Base-by-base conservation (phyloP, 495 filamentous ascomycete species). In the Echria macrotheca region DNA sequence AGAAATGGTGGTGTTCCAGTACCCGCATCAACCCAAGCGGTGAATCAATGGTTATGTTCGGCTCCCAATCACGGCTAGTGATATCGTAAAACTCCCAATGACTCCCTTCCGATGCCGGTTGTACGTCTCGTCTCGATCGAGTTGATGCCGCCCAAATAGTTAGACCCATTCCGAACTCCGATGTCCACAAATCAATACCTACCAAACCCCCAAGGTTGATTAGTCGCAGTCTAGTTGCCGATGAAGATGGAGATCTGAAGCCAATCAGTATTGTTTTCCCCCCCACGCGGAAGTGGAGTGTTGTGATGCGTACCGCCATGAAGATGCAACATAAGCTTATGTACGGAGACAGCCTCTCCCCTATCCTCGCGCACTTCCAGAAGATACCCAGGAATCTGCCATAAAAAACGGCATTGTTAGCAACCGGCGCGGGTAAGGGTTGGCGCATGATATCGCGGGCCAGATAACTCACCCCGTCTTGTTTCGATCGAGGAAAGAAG, bases 341-440 rank as follows among this genome's bases (percentile, higher is more conserved):
- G 65, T 98, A 97, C 35, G 93, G 94, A 59, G 90, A 96, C 46
- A 98, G 68, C 48, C 93, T 74, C 75, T 98, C 93, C 22, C 93
- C 93, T 60, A 98, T 81, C 52, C 93, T 77, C 24, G 93, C 93
- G 51, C 84, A 93, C 67, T 97, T 97, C 93, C 93, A 98, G 69
- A 98, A 96, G 39, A 93, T 82, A 33, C 91, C 91, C 55, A 87
- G 81, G 11, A 94, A 67, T 18, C 89, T 93, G 61, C 51, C 44
- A 23, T 21, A 11, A n/a, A n/a, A n/a, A n/a, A n/a, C n/a, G 15
- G 46, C 36, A 18, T 39, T 47, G 47, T 55, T 48, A 54, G 52
- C 43, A 12, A 24, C 12, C 1, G 21, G 18, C 12, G 25, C 28
- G 4, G 17, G 8, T 18, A 35, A 29, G 1, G 17, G 4, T 48